Evolutionary conservation across 371 early-diverging fungal genomes (phyloP), one percentile per base, ranked within the genome.

Genomic region (Syncephalastrum monosporum): DNA sequence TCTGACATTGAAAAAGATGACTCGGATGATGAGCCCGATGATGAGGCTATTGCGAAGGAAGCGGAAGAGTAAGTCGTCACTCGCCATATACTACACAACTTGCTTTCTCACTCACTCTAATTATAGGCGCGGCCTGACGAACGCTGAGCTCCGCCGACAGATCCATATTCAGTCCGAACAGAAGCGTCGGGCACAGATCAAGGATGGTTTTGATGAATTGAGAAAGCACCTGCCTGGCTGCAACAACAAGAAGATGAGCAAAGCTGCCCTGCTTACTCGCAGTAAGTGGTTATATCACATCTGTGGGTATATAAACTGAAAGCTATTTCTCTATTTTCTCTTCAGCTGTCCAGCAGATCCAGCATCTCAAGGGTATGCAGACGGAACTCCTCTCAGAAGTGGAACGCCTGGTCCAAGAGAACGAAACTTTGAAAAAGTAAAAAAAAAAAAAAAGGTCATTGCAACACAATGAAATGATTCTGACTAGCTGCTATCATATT

Each of bases 241-340:
- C 44, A 70, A 70, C 47, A 79, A 77, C 57, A 80, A 81, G 55
- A 81, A 82, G 59, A 78, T 82, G 74, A 77, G 78, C 51, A 82
- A 82, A 57, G 82, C 82, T 42, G 69, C 77, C 43, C 59, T 82
- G 27, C 64, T 82, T 42, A 74, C 69, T 21, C 67, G 79, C 71
- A 79, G 80, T 79, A 71, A 56, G 75, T 33, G 5, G 13, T 14
- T 14, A 8, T 29, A 43, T 29, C 23, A n/a, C 41, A 42, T 17
- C 12, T 27, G 1, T 63, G 72, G 71, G 21, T 21, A 2, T 21
- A 21, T 21, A 21, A 21, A 21, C 21, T 21, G 21, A 21, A 21
- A 21, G 21, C 21, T 2, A 21, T 21, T 21, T 21, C 21, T 21
- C 2, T 21, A 21, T 21, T 21, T 21, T 21, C 21, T 21, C 2